These are phyloP conservation scores for Eucalyptus lansdowneana DNA, from an alignment of 345 rosid genomes.

Conservation along the genomic window DNA sequence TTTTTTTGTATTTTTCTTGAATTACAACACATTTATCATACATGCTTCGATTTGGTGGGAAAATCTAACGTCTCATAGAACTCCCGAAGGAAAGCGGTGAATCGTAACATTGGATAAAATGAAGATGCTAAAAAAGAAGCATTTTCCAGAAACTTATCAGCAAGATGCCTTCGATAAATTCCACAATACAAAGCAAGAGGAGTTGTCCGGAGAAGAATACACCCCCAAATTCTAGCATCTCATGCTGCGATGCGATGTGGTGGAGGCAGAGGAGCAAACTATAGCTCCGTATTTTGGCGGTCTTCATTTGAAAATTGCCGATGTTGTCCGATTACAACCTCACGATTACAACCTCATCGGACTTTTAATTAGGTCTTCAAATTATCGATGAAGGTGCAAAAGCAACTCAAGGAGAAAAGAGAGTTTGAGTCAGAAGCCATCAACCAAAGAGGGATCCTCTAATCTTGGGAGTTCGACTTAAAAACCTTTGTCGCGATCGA, in stretches of 20 bases:
- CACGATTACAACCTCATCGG: background rate
- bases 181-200: background rate
- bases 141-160: background rate
- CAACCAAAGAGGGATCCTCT: background rate
- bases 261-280: background rate
- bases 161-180: background rate
- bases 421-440: background rate
- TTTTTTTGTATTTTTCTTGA: no score
- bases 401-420: background rate
- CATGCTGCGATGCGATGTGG: background rate
- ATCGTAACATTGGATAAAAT: background rate
- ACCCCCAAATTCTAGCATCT: background rate
- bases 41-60: background rate
- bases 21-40: no score
- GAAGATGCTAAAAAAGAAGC: background rate
- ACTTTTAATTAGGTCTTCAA: background rate
- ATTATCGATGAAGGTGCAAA: background rate
- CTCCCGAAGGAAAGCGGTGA: background rate
- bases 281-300: background rate
- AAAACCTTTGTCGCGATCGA: background rate
- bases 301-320: background rate
- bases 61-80: no score
- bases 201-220: background rate
- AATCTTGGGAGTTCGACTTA: background rate
- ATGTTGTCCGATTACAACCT: background rate